Evolutionary conservation across 2,329 filamentous ascomycete species (phyloP).

Genomic region (Aspergillus sp.): DNA sequence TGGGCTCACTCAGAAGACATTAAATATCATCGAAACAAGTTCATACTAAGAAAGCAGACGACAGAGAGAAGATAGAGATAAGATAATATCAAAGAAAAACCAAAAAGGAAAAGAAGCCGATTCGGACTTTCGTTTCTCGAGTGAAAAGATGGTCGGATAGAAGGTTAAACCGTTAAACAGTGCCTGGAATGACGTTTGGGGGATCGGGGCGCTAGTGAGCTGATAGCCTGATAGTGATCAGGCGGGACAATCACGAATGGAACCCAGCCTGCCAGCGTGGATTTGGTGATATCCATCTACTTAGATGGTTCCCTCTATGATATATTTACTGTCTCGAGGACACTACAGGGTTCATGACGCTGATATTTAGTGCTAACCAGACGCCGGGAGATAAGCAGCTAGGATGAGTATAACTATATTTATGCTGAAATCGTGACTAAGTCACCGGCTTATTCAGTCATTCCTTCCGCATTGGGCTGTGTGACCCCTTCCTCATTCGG

Average conservation of each 20-base stretch:
- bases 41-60: constrained; percentile 21
- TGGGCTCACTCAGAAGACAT: constrained; percentile 26
- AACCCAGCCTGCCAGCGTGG: constrained; percentile 20
- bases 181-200: constrained; percentile 33
- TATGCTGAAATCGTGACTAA: background rate
- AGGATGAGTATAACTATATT: background rate
- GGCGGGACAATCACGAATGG: constrained; percentile 21
- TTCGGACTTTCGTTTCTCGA: constrained; percentile 5
- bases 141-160: constrained; percentile 7
- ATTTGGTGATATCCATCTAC: background rate
- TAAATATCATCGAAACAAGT: constrained; percentile 27
- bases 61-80: constrained; percentile 1
- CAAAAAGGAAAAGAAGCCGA: constrained; percentile 6
- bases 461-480: background rate
- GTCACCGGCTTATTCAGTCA: background rate
- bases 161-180: constrained; percentile 13
- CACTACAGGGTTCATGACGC: background rate
- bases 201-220: constrained; percentile 21
- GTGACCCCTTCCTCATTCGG: background rate
- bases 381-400: background rate
- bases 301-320: background rate
- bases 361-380: background rate
- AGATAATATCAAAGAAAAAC: constrained; percentile 1
- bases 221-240: constrained; percentile 20
- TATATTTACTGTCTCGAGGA: background rate